Evolutionary conservation across 129 eudicot genomes (phyloP).

Genomic region (sunflower (Helianthus annuus)): HanXRQr2.0-SUNRISE NC_035445.2:95250553-95251052

Average conservation of each 20-base stretch:
- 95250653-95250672: no score
- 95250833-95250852: conserved; percentile 86
- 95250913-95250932: conserved; percentile 90
- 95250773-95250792: conserved; percentile 53
- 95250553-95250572: no score
- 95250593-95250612: no score
- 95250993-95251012: conserved; percentile 77
- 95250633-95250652: no score
- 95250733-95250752: conserved; percentile 7
- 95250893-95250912: conserved; percentile 86
- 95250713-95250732: no score
- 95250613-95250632: no score
- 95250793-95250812: conserved; percentile 74
- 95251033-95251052: conserved; percentile 80
- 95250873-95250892: conserved; percentile 82
- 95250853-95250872: conserved; percentile 87
- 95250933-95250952: conserved; percentile 92
- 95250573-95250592: no score
- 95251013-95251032: conserved; percentile 88
- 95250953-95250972: conserved; percentile 97
- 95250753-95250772: conserved; percentile 8
- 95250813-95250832: conserved; percentile 74
- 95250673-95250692: no score
- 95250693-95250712: no score
- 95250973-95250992: conserved; percentile 99